A percentile compares a stretch with the other conserved stretches of the same genome.
Evolutionary conservation across 805 yeast species (phyloP).

Genomic region (Pichia nakasei): DNA sequence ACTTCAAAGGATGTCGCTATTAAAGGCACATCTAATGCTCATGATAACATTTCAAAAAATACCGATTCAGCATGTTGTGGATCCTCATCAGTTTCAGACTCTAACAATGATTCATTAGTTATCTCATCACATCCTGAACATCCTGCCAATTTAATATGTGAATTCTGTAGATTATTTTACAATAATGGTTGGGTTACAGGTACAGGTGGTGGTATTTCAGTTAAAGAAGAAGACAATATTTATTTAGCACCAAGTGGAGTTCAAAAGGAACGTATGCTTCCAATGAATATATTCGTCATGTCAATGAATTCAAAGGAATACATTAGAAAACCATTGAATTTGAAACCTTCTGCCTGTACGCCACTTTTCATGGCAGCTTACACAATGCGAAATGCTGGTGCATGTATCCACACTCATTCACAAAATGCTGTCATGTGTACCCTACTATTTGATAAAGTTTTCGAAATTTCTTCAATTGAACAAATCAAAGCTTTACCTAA

Average conservation of each 20-base stretch:
- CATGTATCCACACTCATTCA: constrained; percentile 93
- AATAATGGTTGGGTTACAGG: constrained; percentile 89
- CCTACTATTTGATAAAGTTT: constrained; percentile 58
- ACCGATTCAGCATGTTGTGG: neutral
- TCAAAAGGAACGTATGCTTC: constrained; percentile 81
- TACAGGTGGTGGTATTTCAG: constrained; percentile 92
- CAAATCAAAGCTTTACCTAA: constrained; percentile 88
- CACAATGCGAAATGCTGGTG: constrained; percentile 63
- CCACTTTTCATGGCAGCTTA: constrained; percentile 77
- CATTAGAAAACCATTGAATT: constrained; percentile 50
- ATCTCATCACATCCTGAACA: constrained; percentile 30
- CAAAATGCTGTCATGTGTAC: constrained; percentile 80
- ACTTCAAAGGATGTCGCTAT: too few relatives aligned
- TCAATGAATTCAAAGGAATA: constrained; percentile 44
- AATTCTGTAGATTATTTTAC: constrained; percentile 68
- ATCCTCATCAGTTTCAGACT: neutral
- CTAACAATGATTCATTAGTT: neutral
- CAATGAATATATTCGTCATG: constrained; percentile 74
- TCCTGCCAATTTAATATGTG: constrained; percentile 82
- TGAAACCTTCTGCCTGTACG: constrained; percentile 90
- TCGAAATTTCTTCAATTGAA: constrained; percentile 72
- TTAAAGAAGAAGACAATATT: constrained; percentile 46
- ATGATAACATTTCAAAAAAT: too few relatives aligned
- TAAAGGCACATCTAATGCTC: too few relatives aligned
- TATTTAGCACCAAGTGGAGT: constrained; percentile 94